Base-by-base conservation (phyloP, 2,329 filamentous ascomycete genomes). In the Penicillium sp. region DNA sequence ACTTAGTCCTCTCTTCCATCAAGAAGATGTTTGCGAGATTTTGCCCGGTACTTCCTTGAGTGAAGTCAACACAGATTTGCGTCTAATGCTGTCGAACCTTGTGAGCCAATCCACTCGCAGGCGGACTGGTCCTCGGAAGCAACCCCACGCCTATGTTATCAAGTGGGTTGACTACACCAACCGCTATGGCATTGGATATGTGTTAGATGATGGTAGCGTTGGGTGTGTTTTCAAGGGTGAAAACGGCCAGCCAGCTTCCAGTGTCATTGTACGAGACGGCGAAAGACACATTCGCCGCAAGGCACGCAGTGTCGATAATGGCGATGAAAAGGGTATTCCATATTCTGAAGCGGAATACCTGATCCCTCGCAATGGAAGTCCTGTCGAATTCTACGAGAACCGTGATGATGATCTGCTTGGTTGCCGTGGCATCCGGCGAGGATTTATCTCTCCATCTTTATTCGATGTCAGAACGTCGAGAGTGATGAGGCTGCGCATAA, bases 141-240 rank as follows among this genome's bases (percentile, higher is more conserved):
- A 69, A 31, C 73, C 72, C 2, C 78, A 80, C 52, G 68, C 78
- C 2, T 78, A 80, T 55, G 79, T 82, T 4, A 78, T 81, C 49
- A 82, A 81, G 68, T 82, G 79, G 79, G 79, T 82, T 21, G 79
- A 82, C 60, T 82, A 82, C 61, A 80, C 79, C 8, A 80, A 80
- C 56, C 76, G 79, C 47, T 81, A 81, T 57, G 79, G 79, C 11
- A 80, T 82, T 48, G 79, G 79, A 6, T 82, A 82, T 60, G 78
- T 81, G 8, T 62, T 82, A n/a, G 77, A 78, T 46, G 79, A 82
- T 65, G 78, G 79, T 4, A 81, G 76, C 33, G 77, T 81, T 22
- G 79, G 79, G 4, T 81, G 79, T 66, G 73, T 81, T 10, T 78
- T 81, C 63, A 81, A 79, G 59, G 76, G 74, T 10, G 76, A 79